Evolutionary conservation across 371 early-diverging fungal species (phyloP), one percentile per base, ranked within the genome.

Genomic region (Mucor piriformis): DNA sequence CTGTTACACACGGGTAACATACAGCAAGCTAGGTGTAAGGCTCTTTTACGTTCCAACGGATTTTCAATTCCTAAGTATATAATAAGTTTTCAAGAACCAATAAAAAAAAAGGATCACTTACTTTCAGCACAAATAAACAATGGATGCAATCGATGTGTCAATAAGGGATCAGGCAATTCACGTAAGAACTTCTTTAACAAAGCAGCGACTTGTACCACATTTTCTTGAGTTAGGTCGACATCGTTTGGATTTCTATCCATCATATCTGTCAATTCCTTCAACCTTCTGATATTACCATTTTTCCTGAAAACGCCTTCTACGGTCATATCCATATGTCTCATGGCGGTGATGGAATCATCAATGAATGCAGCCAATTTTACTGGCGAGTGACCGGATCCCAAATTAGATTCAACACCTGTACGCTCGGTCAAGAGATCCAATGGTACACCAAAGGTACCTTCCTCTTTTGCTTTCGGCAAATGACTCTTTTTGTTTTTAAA

Each of bases 231-330:
- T 35, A 95, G 57, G 50, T 90, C 84, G 1, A 92, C 88, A 10
- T 75, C 74, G 0, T 79, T 61, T n/a, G 92, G 92, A 61, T 93
- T 89, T 61, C 81, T 84, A 66, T 96, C 95, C 16, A 87, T 72
- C 0, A 83, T 75, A 25, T 96, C 96, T 7, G 84, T 83, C 24
- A 95, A 59, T 34, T 92, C 91, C 51, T 92, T 92, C 34, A 97
- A 73, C 25, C 91, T 70, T 54, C 92, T 78, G 61, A 97, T 95
- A 66, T 98, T 97, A 16, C 98, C 98, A 64, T 95, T 98, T 74
- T 96, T 97, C 54, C 98, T 83, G 82, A 98, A 98, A 2, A 97
- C 88, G 15, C 98, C 98, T 71, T 97, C 97, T 12, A 92, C 87
- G 0, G 90, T 80, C 85, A 98, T 84, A 67, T 97, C 93, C 91